Percentiles rank a stretch among this genome's conserved stretches.
Evolutionary conservation across 23 red algal species (phyloP).

Genomic region (Gracilaria caudata): DNA sequence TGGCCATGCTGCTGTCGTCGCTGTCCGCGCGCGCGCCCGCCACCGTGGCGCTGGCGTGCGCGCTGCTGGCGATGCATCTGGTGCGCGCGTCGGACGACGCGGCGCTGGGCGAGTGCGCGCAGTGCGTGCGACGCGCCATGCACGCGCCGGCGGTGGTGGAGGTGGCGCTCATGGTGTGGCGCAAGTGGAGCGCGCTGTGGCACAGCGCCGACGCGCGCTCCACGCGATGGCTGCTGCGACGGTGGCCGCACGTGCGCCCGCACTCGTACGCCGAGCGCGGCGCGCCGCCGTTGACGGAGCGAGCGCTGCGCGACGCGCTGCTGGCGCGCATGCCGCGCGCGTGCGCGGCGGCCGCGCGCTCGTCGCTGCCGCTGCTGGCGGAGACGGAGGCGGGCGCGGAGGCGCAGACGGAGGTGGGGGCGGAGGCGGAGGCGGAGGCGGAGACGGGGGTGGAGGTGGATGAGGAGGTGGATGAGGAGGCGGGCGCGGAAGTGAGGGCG

Average conservation of each 20-base stretch:
- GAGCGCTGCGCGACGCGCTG: neutral
- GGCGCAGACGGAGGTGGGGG: too few species aligned
- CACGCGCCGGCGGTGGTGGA: neutral
- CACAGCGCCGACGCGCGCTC: neutral
- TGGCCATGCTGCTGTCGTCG: neutral
- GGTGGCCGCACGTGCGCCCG: neutral
- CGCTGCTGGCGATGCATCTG: neutral
- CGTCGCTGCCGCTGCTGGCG: neutral
- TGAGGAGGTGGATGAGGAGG: neutral
- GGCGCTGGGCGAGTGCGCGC: neutral
- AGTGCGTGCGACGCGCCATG: neutral
- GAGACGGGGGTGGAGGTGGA: neutral
- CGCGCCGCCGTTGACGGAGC: neutral
- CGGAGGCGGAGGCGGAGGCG: neutral
- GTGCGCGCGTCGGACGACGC: neutral
- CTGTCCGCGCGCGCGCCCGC: neutral
- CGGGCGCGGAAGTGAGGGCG: too few species aligned
- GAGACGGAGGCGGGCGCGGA: neutral
- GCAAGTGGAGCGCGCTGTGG: neutral
- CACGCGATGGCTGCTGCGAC: neutral
- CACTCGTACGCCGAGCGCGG: neutral
- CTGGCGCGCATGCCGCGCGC: neutral
- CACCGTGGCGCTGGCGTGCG: constrained; percentile 5
- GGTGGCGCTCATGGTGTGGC: neutral
- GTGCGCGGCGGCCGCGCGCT: neutral